A percentile compares a stretch with the other conserved stretches of the same genome.
These are phyloP conservation scores for Nakazawaea peltata DNA, from an alignment of 805 yeast genomes.

Conservation along the genomic window DNA sequence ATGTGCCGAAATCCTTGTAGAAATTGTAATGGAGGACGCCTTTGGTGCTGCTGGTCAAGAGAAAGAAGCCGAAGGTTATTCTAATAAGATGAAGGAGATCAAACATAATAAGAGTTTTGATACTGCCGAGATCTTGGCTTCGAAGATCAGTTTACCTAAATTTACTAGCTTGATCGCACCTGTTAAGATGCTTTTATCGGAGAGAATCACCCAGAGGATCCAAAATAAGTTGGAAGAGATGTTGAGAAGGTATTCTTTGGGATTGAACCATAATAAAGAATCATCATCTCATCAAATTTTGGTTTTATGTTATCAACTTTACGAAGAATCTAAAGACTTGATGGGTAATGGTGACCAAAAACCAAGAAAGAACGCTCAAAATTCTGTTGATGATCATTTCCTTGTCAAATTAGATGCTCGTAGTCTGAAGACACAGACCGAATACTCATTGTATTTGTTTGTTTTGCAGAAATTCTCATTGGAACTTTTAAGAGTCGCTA, in stretches of 20 bases:
- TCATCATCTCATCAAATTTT: constrained; percentile 50
- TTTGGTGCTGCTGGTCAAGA: constrained; percentile 92
- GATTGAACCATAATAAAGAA: constrained; percentile 65
- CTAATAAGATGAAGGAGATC: constrained; percentile 81
- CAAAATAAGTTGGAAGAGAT: constrained; percentile 76
- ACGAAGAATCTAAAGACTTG: constrained; percentile 38
- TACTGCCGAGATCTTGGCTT: constrained; percentile 70
- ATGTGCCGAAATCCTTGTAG: constrained; percentile 47
- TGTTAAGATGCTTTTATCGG: constrained; percentile 52
- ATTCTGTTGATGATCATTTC: constrained; percentile 52
- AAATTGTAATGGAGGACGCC: constrained; percentile 81
- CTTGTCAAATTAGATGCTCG: constrained; percentile 64
- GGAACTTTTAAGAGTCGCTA: constrained; percentile 65
- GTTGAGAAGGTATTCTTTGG: constrained; percentile 68
- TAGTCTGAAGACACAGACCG: constrained; percentile 43
- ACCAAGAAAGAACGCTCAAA: constrained; percentile 13
- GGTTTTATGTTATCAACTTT: constrained; percentile 66
- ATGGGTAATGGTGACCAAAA: constrained; percentile 11
- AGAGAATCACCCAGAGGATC: constrained; percentile 56
- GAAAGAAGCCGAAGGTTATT: constrained; percentile 90
- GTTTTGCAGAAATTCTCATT: constrained; percentile 70
- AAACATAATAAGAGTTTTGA: constrained; percentile 85
- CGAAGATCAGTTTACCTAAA: constrained; percentile 47
- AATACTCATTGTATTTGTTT: constrained; percentile 46
- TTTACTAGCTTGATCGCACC: constrained; percentile 62